Evolutionary conservation across 2,329 filamentous ascomycete species (phyloP).

Genomic region (Diplodia seriata): DNA sequence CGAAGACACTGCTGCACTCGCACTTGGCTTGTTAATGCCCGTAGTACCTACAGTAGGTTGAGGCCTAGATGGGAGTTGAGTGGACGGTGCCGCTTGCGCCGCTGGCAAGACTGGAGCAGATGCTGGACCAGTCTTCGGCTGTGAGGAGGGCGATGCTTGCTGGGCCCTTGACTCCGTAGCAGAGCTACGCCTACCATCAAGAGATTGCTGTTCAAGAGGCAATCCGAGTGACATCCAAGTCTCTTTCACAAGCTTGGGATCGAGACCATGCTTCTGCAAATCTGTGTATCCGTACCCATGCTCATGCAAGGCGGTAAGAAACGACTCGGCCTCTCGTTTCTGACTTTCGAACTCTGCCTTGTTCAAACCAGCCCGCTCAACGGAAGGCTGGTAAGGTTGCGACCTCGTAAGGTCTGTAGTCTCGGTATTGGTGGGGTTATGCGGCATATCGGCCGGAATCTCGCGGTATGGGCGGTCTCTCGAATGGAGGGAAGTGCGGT

Average conservation of each 20-base stretch:
- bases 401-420: not conserved
- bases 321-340: conserved; percentile 42
- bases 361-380: not conserved
- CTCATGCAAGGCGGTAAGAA: conserved; percentile 60
- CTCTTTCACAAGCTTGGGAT: conserved; percentile 52
- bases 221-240: conserved; percentile 28
- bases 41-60: conserved; percentile 23
- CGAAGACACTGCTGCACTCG: not conserved
- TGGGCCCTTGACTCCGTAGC: not conserved
- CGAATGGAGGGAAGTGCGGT: conserved; percentile 3
- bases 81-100: not conserved
- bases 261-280: conserved; percentile 75
- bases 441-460: not conserved
- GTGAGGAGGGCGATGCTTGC: not conserved
- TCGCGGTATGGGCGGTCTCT: conserved; percentile 7
- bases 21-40: conserved; percentile 12
- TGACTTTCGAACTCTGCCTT: conserved; percentile 1
- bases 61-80: conserved; percentile 16
- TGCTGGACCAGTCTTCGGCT: conserved; percentile 41
- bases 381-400: not conserved
- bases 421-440: not conserved
- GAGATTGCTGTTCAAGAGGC: not conserved
- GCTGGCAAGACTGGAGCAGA: conserved; percentile 33
- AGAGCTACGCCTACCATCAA: not conserved
- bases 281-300: conserved; percentile 69